Evolutionary conservation across 495 filamentous ascomycete species (phyloP).

Genomic region (Annulohypoxylon bovei): DNA sequence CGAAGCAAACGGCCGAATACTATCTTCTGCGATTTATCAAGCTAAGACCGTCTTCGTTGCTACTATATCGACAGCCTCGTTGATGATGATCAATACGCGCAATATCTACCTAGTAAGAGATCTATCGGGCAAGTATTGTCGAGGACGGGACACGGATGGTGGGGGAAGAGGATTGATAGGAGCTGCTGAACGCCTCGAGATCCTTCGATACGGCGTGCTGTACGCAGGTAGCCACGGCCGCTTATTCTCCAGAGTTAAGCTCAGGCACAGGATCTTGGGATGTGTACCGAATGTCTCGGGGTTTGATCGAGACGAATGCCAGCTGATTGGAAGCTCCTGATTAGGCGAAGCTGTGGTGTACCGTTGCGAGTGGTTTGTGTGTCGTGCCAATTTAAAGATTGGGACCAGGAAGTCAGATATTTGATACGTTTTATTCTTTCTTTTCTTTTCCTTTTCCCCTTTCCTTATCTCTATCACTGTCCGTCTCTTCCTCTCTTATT

Average conservation of each 20-base stretch:
- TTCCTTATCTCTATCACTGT: not conserved
- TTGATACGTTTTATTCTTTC: not conserved
- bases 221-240: conserved; percentile 29
- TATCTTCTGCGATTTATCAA: conserved; percentile 18
- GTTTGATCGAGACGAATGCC: conserved; percentile 28
- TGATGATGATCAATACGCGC: not conserved
- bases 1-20: not conserved
- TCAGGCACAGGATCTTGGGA: conserved; percentile 39
- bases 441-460: not conserved
- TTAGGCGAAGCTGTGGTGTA: conserved; percentile 39
- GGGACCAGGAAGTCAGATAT: conserved; percentile 23
- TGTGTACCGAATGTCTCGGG: conserved; percentile 39
- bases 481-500: not conserved
- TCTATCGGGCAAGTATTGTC: conserved; percentile 9
- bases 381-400: conserved; percentile 28
- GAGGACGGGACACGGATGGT: conserved; percentile 24
- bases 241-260: conserved; percentile 19
- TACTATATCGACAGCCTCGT: conserved; percentile 5
- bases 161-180: conserved; percentile 15
- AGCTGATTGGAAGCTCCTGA: conserved; percentile 41
- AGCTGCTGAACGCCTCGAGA: conserved; percentile 20
- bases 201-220: conserved; percentile 16
- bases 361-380: conserved; percentile 28
- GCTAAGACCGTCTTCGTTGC: not conserved
- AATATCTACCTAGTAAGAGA: conserved; percentile 7